phyloP scores from a whole-genome alignment of 805 yeast species.

The Saccharomyces eubayanus region DNA sequence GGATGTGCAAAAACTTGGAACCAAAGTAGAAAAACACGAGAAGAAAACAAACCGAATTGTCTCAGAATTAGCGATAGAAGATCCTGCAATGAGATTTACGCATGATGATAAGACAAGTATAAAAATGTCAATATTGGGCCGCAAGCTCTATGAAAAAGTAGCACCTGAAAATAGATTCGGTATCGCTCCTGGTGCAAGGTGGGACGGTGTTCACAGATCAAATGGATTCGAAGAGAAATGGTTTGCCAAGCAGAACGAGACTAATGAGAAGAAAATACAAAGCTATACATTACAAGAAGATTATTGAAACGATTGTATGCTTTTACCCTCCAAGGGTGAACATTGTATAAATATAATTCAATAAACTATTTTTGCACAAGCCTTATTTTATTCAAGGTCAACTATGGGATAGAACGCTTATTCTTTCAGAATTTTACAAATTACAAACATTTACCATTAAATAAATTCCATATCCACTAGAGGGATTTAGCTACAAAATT shows the following conservation, averaged over 20 bases:
- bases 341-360: not conserved
- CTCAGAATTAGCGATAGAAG: slow-evolving; percentile 37
- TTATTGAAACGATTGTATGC: slow-evolving; percentile 19
- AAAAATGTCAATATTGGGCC: slow-evolving; percentile 33
- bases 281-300: slow-evolving; percentile 36
- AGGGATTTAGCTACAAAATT: not conserved
- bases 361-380: not conserved
- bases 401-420: not conserved
- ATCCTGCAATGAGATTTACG: slow-evolving; percentile 51
- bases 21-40: slow-evolving; percentile 11
- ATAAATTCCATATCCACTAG: not conserved
- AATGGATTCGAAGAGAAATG: slow-evolving; percentile 74
- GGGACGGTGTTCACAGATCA: slow-evolving; percentile 91
- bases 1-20: slow-evolving; percentile 27
- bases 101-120: slow-evolving; percentile 11
- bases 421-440: not conserved
- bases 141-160: slow-evolving; percentile 41
- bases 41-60: slow-evolving; percentile 18
- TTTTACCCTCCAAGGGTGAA: not conserved
- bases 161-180: slow-evolving; percentile 65
- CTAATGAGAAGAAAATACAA: slow-evolving; percentile 27
- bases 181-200: slow-evolving; percentile 68
- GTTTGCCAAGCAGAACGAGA: slow-evolving; percentile 38
- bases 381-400: not conserved
- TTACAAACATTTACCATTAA: not conserved